Evolutionary conservation across 805 yeast species (phyloP).

Genomic region (Cyberlindnera mrakii): DNA sequence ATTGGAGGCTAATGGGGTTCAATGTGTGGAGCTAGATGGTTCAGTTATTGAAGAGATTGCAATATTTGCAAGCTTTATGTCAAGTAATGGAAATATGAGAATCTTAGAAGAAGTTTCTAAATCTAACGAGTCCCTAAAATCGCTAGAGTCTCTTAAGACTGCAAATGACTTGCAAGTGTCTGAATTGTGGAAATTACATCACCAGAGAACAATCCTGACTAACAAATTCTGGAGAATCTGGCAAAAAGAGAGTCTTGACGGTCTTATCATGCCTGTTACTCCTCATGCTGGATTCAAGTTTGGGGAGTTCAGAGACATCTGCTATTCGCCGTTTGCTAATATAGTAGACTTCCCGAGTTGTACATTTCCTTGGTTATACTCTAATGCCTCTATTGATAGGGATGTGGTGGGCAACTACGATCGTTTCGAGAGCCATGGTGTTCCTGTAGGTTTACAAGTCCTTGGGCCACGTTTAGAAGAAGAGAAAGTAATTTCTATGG

Average conservation of each 20-base stretch:
- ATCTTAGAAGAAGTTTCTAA: conserved; percentile 26
- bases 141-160: conserved; percentile 30
- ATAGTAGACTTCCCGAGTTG: conserved; percentile 53
- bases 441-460: conserved; percentile 18
- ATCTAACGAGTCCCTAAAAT: conserved; percentile 36
- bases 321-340: conserved; percentile 50
- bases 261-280: conserved; percentile 44
- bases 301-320: conserved; percentile 39
- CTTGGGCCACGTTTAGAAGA: conserved; percentile 20
- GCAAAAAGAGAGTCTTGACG: conserved; percentile 39
- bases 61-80: conserved; percentile 31
- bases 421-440: conserved; percentile 5
- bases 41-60: conserved; percentile 28
- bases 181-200: conserved; percentile 37
- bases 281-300: conserved; percentile 29
- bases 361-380: conserved; percentile 45
- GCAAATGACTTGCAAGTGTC: conserved; percentile 30
- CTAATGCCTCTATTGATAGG: conserved; percentile 5
- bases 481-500: conserved; percentile 15
- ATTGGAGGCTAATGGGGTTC: conserved; percentile 39
- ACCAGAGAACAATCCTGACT: conserved; percentile 29
- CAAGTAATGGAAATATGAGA: conserved; percentile 33
- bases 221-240: conserved; percentile 37
- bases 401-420: conserved; percentile 1
- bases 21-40: conserved; percentile 39